These are phyloP conservation scores for Hymenoscyphus linearis DNA, from an alignment of 2,329 filamentous ascomycete genomes.

Conservation along the genomic window DNA sequence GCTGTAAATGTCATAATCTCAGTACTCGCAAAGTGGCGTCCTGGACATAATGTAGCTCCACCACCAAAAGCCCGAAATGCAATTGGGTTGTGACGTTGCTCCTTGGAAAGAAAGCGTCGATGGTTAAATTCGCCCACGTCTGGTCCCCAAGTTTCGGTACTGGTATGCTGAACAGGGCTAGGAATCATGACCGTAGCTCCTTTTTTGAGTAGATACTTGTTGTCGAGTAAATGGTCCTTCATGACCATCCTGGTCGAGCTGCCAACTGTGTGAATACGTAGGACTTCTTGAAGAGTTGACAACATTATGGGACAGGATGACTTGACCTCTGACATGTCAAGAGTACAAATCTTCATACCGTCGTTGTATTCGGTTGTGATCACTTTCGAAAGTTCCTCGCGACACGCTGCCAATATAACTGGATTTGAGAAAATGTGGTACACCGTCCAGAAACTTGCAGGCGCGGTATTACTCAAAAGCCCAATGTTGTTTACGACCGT, in stretches of 20 bases:
- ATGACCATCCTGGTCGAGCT: constrained; percentile 34
- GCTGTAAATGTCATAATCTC: constrained; percentile 33
- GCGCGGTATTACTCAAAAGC: constrained; percentile 37
- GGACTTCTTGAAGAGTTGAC: constrained; percentile 38
- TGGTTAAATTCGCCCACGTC: constrained; percentile 32
- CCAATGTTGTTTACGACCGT: constrained; percentile 39
- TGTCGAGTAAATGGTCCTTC: constrained; percentile 33
- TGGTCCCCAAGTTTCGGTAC: constrained; percentile 32
- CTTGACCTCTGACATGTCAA: constrained; percentile 8
- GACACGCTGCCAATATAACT: constrained; percentile 27
- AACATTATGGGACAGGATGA: constrained; percentile 35
- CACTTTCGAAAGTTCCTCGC: constrained; percentile 14
- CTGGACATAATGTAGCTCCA: constrained; percentile 35
- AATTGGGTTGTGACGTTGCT: constrained; percentile 21
- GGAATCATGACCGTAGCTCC: constrained; percentile 34
- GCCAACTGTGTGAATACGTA: constrained; percentile 36
- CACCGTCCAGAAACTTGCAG: constrained; percentile 38
- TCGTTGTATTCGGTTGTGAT: background rate
- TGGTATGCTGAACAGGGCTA: constrained; percentile 30
- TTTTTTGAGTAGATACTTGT: constrained; percentile 35
- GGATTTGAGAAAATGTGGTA: constrained; percentile 35
- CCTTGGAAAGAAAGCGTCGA: constrained; percentile 28
- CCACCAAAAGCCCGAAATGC: constrained; percentile 30
- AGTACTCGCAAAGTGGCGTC: constrained; percentile 34
- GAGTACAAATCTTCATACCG: background rate